These are phyloP conservation scores for Leccinum fuscescens DNA, from an alignment of 1,284 basidiomycete genomes.

Conservation along the genomic window DNA sequence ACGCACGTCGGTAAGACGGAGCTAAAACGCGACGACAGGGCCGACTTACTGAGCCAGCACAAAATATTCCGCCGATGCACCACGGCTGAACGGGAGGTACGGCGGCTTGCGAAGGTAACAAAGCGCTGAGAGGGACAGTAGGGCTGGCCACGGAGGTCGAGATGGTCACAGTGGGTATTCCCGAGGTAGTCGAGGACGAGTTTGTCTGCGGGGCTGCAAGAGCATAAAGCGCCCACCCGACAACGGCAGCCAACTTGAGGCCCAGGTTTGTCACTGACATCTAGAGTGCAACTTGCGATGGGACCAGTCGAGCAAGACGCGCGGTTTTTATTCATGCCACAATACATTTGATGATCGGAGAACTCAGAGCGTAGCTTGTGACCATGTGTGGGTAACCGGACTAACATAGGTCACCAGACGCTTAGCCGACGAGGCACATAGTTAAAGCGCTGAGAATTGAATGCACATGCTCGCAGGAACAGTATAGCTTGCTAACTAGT, in stretches of 20 bases:
- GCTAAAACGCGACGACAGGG: not conserved
- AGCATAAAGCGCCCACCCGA: constrained; percentile 13
- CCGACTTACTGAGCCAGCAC: constrained; percentile 67
- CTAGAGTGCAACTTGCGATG: not conserved
- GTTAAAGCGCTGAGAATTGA: not conserved
- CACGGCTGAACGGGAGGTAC: constrained; percentile 74
- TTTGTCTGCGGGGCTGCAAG: constrained; percentile 13
- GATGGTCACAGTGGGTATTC: constrained; percentile 39
- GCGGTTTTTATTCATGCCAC: not conserved
- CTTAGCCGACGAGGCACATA: not conserved
- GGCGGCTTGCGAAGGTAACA: constrained; percentile 66
- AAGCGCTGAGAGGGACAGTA: constrained; percentile 49
- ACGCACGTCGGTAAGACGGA: not conserved
- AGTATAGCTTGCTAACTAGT: not conserved
- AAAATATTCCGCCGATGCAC: constrained; percentile 83
- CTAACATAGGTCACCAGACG: not conserved
- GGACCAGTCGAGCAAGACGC: not conserved
- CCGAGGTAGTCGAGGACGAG: constrained; percentile 3
- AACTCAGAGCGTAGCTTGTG: not conserved
- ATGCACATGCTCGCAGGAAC: too few relatives aligned
- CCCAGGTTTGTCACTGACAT: constrained; percentile 7
- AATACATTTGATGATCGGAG: not conserved
- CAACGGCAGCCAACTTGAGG: constrained; percentile 13
- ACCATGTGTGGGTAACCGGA: not conserved
- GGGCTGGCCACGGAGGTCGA: constrained; percentile 71